Conservation (phyloP, 805 yeast genomes). For the Yarrowia sp. region DNA sequence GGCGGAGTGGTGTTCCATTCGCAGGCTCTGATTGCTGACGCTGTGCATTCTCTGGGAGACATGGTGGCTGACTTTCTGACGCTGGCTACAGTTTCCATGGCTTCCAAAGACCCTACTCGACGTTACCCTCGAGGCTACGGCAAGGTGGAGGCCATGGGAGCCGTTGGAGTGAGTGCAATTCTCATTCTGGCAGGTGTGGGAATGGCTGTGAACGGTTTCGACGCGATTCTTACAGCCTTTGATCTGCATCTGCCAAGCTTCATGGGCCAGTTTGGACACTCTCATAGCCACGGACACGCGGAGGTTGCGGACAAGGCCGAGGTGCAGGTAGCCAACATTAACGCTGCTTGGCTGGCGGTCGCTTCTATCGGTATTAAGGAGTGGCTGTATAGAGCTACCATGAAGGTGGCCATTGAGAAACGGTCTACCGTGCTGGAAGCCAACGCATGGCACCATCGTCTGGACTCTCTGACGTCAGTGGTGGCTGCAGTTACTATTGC, state of each 20-base stretch:
- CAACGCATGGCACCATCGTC: constrained; percentile 98
- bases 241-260: constrained; percentile 30
- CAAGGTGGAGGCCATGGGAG: constrained; percentile 88
- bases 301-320: constrained; percentile 27
- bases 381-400: constrained; percentile 79
- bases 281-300: constrained; percentile 39
- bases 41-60: constrained; percentile 90
- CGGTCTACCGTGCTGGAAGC: constrained; percentile 90
- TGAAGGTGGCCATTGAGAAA: constrained; percentile 69
- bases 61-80: constrained; percentile 87
- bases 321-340: constrained; percentile 59
- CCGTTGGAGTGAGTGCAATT: constrained; percentile 80
- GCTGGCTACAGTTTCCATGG: constrained; percentile 78
- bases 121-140: constrained; percentile 87
- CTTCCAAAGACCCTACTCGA: constrained; percentile 56
- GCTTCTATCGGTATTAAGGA: constrained; percentile 87
- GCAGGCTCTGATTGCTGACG: constrained; percentile 90
- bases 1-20: constrained; percentile 95
- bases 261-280: constrained; percentile 58
- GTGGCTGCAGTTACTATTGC: constrained; percentile 89
- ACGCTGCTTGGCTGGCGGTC: constrained; percentile 95
- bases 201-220: constrained; percentile 83
- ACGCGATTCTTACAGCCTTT: constrained; percentile 59
- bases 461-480: constrained; percentile 85
- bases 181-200: constrained; percentile 83